phyloP scores from a whole-genome alignment of 306 rosid genomes.

The Astragalus membranaceus region DNA sequence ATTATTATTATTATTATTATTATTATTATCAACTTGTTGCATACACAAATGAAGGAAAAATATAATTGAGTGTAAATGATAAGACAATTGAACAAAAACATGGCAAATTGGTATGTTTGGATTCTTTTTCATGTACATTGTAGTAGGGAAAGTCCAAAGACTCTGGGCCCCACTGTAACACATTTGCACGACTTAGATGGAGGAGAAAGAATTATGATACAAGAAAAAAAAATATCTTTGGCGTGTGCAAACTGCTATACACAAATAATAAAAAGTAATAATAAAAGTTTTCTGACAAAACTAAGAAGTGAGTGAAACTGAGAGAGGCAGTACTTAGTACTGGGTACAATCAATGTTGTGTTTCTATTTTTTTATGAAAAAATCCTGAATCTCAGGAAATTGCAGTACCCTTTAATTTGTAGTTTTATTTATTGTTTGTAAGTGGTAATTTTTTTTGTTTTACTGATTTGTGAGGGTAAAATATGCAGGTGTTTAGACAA shows the following conservation, averaged over 20 bases:
- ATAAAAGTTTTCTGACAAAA: conserved; percentile 24
- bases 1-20: no score
- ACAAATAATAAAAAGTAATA: conserved; percentile 2
- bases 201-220: conserved; percentile 10
- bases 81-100: conserved; percentile 15
- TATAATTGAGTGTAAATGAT: not conserved
- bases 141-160: conserved; percentile 24
- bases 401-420: not conserved
- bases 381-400: not conserved
- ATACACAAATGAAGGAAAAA: not conserved
- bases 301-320: not conserved
- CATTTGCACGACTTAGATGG: no score
- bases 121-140: conserved; percentile 28
- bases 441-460: not conserved
- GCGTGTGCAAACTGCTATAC: conserved; percentile 25
- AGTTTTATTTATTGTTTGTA: conserved; percentile 2
- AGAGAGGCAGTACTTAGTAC: not conserved
- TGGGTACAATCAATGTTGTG: conserved; percentile 2
- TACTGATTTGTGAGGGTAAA: no score
- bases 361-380: not conserved
- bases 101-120: conserved; percentile 27
- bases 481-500: conserved; percentile 55
- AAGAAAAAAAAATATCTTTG: conserved; percentile 17
- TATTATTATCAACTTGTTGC: not conserved
- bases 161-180: conserved; percentile 28